These are phyloP conservation scores for Myotisia sp. DNA, from an alignment of 2,329 filamentous ascomycete genomes.

Conservation along the genomic window DNA sequence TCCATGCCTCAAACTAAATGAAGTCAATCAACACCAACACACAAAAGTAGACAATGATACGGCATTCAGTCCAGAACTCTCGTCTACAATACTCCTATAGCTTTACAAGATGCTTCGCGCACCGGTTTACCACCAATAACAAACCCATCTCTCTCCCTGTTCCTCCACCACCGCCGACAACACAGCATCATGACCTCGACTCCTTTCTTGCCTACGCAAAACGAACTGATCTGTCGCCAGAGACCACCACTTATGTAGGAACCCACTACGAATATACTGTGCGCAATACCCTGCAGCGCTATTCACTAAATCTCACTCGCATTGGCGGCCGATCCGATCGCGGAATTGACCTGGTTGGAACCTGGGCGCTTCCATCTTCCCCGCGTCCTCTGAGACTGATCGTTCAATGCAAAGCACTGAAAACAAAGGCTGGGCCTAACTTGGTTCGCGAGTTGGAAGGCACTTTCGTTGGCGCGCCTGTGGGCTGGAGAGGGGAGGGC, in stretches of 20 bases:
- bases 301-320: slow-evolving; percentile 28
- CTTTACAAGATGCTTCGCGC: background rate
- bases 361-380: slow-evolving; percentile 30
- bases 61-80: no score
- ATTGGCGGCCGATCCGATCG: slow-evolving; percentile 33
- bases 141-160: slow-evolving; percentile 12
- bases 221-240: slow-evolving; percentile 22
- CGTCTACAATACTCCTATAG: background rate
- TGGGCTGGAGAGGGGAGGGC: slow-evolving; percentile 51
- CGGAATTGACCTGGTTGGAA: slow-evolving; percentile 34
- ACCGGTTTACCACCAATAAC: no score
- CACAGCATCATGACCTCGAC: slow-evolving; percentile 24
- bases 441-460: slow-evolving; percentile 42
- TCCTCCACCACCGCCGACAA: slow-evolving; percentile 21
- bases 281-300: slow-evolving; percentile 25
- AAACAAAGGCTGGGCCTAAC: slow-evolving; percentile 30
- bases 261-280: slow-evolving; percentile 36
- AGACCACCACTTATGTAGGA: slow-evolving; percentile 30
- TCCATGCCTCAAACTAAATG: no score
- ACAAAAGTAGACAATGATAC: no score
- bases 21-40: no score
- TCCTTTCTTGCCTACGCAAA: slow-evolving; percentile 30
- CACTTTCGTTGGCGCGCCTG: slow-evolving; percentile 57
- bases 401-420: slow-evolving; percentile 35
- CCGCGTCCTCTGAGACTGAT: slow-evolving; percentile 27